Percentiles rank a stretch among this genome's conserved stretches.
Evolutionary conservation across 2,329 filamentous ascomycete genomes (phyloP).

Genomic region (Colletotrichum sp.): DNA sequence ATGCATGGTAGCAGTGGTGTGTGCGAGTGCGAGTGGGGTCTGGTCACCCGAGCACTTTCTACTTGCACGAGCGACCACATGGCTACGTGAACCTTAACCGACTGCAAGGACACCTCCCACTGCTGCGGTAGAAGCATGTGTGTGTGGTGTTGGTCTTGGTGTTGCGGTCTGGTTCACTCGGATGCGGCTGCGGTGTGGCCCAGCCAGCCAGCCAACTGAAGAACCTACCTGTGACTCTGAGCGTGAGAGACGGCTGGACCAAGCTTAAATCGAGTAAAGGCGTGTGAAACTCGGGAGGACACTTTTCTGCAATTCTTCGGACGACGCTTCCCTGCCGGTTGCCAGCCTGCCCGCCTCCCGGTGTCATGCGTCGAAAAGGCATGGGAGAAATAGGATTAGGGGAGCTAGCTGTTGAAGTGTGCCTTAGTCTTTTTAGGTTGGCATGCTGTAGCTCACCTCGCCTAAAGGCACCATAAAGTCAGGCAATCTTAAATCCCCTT

Average conservation of each 20-base stretch:
- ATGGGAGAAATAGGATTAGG: neutral
- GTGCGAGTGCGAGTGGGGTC: neutral
- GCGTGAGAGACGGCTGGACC: slow-evolving; percentile 18
- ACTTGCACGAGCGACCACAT: neutral
- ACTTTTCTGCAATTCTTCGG: neutral
- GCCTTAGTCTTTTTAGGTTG: neutral
- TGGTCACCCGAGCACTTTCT: slow-evolving; percentile 5
- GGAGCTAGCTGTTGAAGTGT: neutral
- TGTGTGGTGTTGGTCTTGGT: neutral
- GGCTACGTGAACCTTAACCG: neutral
- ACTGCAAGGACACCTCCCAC: neutral
- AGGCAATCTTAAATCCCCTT: neutral
- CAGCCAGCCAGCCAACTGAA: neutral
- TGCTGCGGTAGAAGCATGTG: neutral
- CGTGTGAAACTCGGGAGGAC: slow-evolving; percentile 12
- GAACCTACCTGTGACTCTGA: slow-evolving; percentile 3
- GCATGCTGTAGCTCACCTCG: slow-evolving; percentile 6
- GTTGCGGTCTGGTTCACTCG: neutral
- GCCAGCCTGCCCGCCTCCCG: neutral
- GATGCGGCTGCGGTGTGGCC: neutral
- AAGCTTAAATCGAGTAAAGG: slow-evolving; percentile 8
- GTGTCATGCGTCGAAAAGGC: neutral
- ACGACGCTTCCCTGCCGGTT: neutral
- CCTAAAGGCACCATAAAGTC: neutral
- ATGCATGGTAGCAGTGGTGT: neutral